These are phyloP conservation scores for Oenanthe sinensis DNA, from an alignment of 129 eudicot species.

Conservation along the genomic window DNA sequence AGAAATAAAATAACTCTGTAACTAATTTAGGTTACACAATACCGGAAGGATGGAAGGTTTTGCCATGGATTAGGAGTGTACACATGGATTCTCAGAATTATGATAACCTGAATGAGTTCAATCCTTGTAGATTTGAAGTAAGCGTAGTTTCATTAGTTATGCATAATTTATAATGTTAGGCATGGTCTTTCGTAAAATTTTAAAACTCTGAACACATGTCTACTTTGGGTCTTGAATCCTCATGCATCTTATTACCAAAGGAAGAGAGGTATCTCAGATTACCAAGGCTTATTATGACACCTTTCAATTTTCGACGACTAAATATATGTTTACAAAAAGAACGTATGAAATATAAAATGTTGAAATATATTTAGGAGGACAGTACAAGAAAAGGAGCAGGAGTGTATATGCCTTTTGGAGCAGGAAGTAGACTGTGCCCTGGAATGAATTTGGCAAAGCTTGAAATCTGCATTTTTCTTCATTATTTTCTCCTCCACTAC, in stretches of 20 bases:
- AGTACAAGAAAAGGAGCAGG: background rate
- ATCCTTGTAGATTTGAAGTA: conserved; percentile 11
- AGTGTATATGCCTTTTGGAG: conserved; percentile 19
- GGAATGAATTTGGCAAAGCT: conserved; percentile 21
- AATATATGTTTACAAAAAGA: background rate
- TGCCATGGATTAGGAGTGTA: conserved; percentile 14
- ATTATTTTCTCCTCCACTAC: conserved; percentile 19
- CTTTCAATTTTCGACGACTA: background rate
- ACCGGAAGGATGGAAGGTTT: conserved; percentile 10
- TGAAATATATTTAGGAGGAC: background rate
- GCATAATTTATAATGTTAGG: background rate
- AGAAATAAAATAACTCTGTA: background rate
- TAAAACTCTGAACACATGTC: background rate
- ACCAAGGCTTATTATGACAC: background rate
- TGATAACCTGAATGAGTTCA: background rate
- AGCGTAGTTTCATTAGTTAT: background rate
- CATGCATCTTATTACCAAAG: background rate
- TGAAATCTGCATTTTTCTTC: conserved; percentile 20
- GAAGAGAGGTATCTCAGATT: too few relatives aligned
- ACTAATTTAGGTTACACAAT: conserved; percentile 3
- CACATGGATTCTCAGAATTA: conserved; percentile 7
- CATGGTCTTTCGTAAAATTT: background rate
- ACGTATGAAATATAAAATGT: background rate
- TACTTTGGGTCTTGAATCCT: background rate
- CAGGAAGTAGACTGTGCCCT: conserved; percentile 21